Evolutionary conservation across 257 asterid species (phyloP).

Genomic region (Solanum clarkiae): DNA sequence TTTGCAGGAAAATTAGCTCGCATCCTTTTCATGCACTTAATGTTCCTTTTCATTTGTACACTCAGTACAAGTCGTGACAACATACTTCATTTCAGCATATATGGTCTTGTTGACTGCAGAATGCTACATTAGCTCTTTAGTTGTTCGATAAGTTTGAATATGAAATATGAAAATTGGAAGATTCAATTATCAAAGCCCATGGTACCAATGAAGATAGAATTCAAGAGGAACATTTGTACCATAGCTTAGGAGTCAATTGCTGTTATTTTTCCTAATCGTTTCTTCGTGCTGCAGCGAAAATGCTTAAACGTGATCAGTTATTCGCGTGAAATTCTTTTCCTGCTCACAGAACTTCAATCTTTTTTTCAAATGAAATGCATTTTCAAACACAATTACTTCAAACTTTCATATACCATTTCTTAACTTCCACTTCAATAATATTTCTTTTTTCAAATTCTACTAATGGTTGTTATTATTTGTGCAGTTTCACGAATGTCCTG

Average conservation of each 20-base stretch:
- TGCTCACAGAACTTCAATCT: not conserved
- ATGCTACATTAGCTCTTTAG: not conserved
- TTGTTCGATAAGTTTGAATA: not conserved
- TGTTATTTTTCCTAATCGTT: not conserved
- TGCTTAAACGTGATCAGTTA: not conserved
- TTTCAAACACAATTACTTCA: not conserved
- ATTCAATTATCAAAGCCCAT: not conserved
- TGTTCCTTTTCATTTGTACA: not conserved
- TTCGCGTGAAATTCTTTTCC: not conserved
- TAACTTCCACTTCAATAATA: not conserved
- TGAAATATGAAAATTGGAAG: not conserved
- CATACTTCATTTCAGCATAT: not conserved
- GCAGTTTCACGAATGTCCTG: constrained; percentile 95
- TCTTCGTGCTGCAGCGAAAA: not conserved
- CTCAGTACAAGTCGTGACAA: not conserved
- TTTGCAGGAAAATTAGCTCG: not conserved
- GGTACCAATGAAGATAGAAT: not conserved
- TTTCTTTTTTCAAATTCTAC: not conserved
- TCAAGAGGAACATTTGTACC: not conserved
- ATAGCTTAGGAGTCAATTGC: not conserved
- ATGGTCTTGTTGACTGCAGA: not conserved
- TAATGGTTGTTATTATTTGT: not conserved
- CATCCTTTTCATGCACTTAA: not conserved
- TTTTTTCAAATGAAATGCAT: not conserved
- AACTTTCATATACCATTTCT: not conserved